Conservation (phyloP, 2,329 filamentous ascomycete species). For the Colletotrichum cordylinicola region DNA sequence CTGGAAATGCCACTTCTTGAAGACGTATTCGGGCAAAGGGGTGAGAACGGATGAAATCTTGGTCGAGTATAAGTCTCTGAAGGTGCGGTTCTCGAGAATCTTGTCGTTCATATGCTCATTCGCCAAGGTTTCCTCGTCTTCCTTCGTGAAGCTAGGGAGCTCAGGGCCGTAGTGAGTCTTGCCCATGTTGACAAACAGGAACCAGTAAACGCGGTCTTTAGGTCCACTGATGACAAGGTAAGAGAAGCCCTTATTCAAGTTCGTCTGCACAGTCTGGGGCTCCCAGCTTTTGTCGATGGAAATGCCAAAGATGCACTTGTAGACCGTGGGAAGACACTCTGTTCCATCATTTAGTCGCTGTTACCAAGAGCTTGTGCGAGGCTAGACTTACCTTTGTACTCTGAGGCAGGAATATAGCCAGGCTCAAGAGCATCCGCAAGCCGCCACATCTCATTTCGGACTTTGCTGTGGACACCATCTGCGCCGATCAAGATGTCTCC, state of each 20-base stretch:
- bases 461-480: constrained; percentile 44
- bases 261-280: constrained; percentile 25
- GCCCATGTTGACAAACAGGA: constrained; percentile 31
- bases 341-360: background rate
- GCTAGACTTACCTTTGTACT: constrained; percentile 16
- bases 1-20: constrained; percentile 36
- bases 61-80: constrained; percentile 35
- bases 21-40: constrained; percentile 36
- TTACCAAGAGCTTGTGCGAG: no score
- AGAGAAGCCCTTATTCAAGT: constrained; percentile 27
- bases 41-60: constrained; percentile 33
- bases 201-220: constrained; percentile 38
- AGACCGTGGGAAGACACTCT: constrained; percentile 24
- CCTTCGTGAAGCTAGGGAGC: constrained; percentile 34
- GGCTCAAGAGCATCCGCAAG: constrained; percentile 26
- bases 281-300: constrained; percentile 29
- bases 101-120: constrained; percentile 26
- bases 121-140: constrained; percentile 34
- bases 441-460: constrained; percentile 35
- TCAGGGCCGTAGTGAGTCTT: background rate
- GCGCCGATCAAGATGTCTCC: constrained; percentile 29
- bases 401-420: constrained; percentile 26
- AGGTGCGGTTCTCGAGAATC: constrained; percentile 29
- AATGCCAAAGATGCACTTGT: constrained; percentile 44
- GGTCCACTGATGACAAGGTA: constrained; percentile 35